Evolutionary conservation across 192 early-diverging fungal species (phyloP), one percentile per base, ranked within the genome.

Genomic region (Backusella tarrabulga): DNA sequence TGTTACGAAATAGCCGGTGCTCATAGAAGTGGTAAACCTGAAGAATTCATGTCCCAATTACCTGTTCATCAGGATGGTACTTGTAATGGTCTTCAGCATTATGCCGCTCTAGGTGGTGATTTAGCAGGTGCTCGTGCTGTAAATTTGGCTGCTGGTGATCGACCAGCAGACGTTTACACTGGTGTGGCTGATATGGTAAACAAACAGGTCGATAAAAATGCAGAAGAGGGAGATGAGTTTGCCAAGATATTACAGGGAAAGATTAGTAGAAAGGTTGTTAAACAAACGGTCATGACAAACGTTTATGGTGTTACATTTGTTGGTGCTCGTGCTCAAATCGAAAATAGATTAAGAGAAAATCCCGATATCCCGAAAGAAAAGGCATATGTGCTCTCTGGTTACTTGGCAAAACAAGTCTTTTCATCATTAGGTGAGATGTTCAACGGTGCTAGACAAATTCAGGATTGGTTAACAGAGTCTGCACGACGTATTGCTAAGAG

Each of bases 231-330:
- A n/a, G 83, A 92, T 21, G 76, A 79, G 38, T 78, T 85, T 70
- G 96, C 96, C 4, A 14, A 87, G 73, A 78, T 93, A 3, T 86
- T 97, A 75, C 73, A 86, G 34, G 89, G 87, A 74, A 89, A 89
- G 73, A 86, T 99, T 54, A 93, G 89, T 11, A 92, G 98, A 68
- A 97, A 97, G 86, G 89, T 99, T 46, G 95, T 99, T 70, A 99
- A 99, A 86, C 97, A 99, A 78, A 97, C 98, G 0, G 97, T 99
- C 76, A 99, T 99, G 98, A 99, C 98, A 68, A 98, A 97, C 80
- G 97, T 97, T 5, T 99, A 99, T 67, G 98, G 98, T 35, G 98
- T 99, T 67, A 99, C 98, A 1, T 94, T 97, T 77, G 87, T 99
- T 29, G 98, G 98, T 36, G 97, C 97, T 6, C 85, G 91, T 41